Conservation (phyloP, 306 rosid species). For the Cucurbita moschata region DNA sequence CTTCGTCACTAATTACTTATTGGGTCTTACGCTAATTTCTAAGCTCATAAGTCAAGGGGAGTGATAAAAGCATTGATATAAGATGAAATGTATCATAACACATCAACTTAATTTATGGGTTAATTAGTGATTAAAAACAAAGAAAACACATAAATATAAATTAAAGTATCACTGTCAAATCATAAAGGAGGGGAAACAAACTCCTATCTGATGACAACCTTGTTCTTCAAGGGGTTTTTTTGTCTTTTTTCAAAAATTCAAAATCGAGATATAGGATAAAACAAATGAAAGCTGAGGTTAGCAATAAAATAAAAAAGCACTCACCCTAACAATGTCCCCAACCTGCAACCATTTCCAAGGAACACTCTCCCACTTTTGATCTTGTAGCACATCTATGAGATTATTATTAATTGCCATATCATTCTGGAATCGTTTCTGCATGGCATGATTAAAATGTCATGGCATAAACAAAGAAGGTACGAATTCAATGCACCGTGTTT, state of each 20-base stretch:
- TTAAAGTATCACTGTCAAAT: not conserved
- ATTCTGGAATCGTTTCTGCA: conserved; percentile 90
- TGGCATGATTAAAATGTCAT: conserved; percentile 12
- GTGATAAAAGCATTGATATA: not conserved
- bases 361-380: conserved; percentile 62
- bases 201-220: not conserved
- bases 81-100: not conserved
- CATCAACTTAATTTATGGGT: not conserved
- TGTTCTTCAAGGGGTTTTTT: not conserved
- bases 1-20: not conserved
- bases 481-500: not conserved
- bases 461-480: conserved; percentile 3
- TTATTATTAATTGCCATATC: conserved; percentile 69
- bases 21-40: not conserved
- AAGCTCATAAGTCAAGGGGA: not conserved
- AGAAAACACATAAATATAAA: not conserved
- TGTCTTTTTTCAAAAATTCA: not conserved
- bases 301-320: conserved; percentile 11
- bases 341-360: conserved; percentile 91
- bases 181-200: not conserved
- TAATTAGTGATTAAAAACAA: not conserved
- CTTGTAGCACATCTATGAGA: conserved; percentile 57
- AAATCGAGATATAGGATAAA: not conserved
- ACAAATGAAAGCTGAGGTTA: not conserved
- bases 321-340: conserved; percentile 78